Base-by-base conservation (phyloP, 169 alveolate genomes). In the Toxoplasma gondii region DNA sequence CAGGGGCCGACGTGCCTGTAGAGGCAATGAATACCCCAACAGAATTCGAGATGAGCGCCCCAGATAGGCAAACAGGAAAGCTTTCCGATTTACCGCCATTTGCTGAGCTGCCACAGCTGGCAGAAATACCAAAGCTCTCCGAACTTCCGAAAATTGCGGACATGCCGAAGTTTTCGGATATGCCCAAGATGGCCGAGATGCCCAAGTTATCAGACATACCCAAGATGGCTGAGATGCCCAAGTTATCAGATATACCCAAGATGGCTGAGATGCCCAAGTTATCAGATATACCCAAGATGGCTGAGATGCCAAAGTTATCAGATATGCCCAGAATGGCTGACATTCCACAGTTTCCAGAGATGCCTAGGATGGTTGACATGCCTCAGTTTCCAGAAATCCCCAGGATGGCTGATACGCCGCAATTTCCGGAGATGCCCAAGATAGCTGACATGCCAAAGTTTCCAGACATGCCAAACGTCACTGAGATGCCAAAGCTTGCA, bases 261-360 rank as follows among this genome's bases (percentile, higher is more conserved):
- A n/a, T n/a, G n/a, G n/a, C n/a, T n/a, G n/a, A n/a, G n/a, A n/a
- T n/a, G n/a, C n/a, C n/a, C n/a, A n/a, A n/a, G n/a, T n/a, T n/a
- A n/a, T n/a, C n/a, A n/a, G n/a, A n/a, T n/a, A n/a, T n/a, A n/a
- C n/a, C n/a, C n/a, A n/a, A n/a, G n/a, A n/a, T n/a, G n/a, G n/a
- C n/a, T n/a, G n/a, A n/a, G n/a, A n/a, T n/a, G n/a, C n/a, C n/a
- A n/a, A n/a, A n/a, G n/a, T n/a, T n/a, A n/a, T n/a, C n/a, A n/a
- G n/a, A n/a, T 82, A 38, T 82, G 90, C 90, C 90, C 90, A 38
- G 64, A 36, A 22, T 82, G 24, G n/a, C n/a, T 43, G 90, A 82
- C 36, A 43, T 82, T 45, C 88, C 88, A 4, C n/a, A 22, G 27
- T 31, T 80, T 22, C 82, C 5, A 34, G 88, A 80, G 10, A 31